Base-by-base conservation (phyloP, 768 basidiomycete genomes). In the Collybia sp. region DNA sequence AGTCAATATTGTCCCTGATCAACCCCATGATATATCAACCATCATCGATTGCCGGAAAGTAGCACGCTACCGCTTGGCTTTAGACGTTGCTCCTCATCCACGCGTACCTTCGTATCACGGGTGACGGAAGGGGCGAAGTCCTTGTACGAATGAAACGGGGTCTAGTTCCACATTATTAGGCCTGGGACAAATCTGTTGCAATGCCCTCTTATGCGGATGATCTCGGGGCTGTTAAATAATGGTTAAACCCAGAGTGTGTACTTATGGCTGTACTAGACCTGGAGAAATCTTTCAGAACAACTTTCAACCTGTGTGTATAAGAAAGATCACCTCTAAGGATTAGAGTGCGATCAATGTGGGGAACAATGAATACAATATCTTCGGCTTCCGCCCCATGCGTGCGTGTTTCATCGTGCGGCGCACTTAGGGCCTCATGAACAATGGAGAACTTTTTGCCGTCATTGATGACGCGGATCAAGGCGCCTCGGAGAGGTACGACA, bases 401-500 rank as follows among this genome's bases (percentile, higher is more conserved):
- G 30, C n/a, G n/a, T n/a, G n/a, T n/a, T n/a, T 63, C 64, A 42
- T 67, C 62, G 17, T 64, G 59, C 2, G 65, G 61, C 37, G 67
- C 59, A 12, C 59, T 58, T 5, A 66, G 50, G 17, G 65, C 64
- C 43, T 64, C 57, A 2, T 46, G 58, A 19, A 69, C 59, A 38
- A 57, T 59, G 31, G 65, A 66, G 55, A 68, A 68, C 39, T 59
- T 58, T 16, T 50, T 55, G 3, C 70, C 69, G 17, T 65, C 60
- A 49, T 66, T 69, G 40, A 69, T 50, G n/a, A 68, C 61, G 13
- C 63, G 61, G 25, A 68, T 56, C 36, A 66, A 59, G 8, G 63
- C 68, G 3, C 69, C 69, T 6, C 69, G 64, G 5, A 69, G 61
- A 11, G 68, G 69, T 49, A 65, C 66, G 8, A 62, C 59, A 2